Conservation (phyloP, 495 filamentous ascomycete genomes). For the Aspergillus bertholletiae region DNA sequence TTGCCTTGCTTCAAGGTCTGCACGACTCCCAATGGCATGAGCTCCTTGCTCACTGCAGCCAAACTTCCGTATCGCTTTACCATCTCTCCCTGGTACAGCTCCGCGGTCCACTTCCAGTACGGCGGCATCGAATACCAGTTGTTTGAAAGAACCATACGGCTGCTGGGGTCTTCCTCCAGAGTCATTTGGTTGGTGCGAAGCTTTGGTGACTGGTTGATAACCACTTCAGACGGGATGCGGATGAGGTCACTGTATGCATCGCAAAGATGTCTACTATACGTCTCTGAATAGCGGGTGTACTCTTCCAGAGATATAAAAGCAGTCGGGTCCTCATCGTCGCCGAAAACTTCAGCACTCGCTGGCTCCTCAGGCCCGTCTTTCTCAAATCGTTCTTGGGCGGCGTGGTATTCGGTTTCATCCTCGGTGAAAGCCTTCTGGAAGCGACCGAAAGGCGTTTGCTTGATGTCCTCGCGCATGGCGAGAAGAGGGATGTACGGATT, state of each 20-base stretch:
- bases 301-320: constrained; percentile 54
- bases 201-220: constrained; percentile 24
- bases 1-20: constrained; percentile 55
- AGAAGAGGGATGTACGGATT: constrained; percentile 55
- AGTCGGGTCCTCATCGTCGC: constrained; percentile 23
- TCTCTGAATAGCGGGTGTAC: constrained; percentile 49
- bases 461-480: constrained; percentile 50
- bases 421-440: constrained; percentile 43
- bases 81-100: constrained; percentile 58
- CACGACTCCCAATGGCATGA: constrained; percentile 65
- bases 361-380: constrained; percentile 15
- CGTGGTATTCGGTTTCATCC: constrained; percentile 45
- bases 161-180: constrained; percentile 14
- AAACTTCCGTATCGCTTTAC: constrained; percentile 57
- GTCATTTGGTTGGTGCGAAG: constrained; percentile 23
- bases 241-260: constrained; percentile 36
- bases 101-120: constrained; percentile 62
- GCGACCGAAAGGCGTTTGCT: constrained; percentile 36
- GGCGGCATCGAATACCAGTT: constrained; percentile 44
- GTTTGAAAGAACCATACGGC: constrained; percentile 22
- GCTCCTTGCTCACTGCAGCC: constrained; percentile 57
- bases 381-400: constrained; percentile 43
- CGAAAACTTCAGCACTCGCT: background rate
- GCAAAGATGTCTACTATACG: constrained; percentile 29
- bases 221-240: constrained; percentile 32